Base-by-base conservation (phyloP, 2,329 filamentous ascomycete genomes). In the Hirsutella thompsonii region DNA sequence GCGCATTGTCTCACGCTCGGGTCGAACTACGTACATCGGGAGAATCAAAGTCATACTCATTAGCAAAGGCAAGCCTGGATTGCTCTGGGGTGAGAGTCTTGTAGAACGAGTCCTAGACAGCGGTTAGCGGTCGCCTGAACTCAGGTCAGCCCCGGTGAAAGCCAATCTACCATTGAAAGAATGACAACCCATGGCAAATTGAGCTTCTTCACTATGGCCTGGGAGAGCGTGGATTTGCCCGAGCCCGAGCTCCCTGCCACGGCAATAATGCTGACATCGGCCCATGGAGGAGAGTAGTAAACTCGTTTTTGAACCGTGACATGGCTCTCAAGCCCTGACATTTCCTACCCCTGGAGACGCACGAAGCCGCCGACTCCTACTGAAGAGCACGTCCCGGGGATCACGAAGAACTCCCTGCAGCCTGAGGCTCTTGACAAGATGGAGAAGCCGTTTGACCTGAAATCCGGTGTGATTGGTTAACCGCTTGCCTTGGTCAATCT, bases 111-210 rank as follows among this genome's bases (percentile, higher is more conserved):
- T 98, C 92, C 87, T 94, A 48, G n/a, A 13, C 36, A 44, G 46
- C 37, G 38, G 46, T 56, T 67, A 40, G 38, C 30, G 11, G 9
- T 35, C 16, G 20, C 8, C 8, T 5, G 8, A 8, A 13, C 14
- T 8, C 32, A 8, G 14, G 8, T 8, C 5, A 5, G 4, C 8
- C 32, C n/a, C n/a, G n/a, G 8, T 14, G 32, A 14, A 3, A 16
- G 32, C 16, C 14, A 16, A 5, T 40, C 56, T 72, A 90, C 87
- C 82, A 98, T 96, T 34, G 89, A 94, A 52, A 98, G 64, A 62
- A 98, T 95, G 38, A 95, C 89, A 46, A 98, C 92, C 90, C 92
- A 98, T 42, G 92, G 92, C 48, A 98, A 67, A 62, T 92, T 94
- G 52, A 98, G 68, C 54, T 84, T 81, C 53, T 76, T 81, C 48